phyloP scores from a whole-genome alignment of 169 alveolate genomes.

The Plasmodium relictum region DNA sequence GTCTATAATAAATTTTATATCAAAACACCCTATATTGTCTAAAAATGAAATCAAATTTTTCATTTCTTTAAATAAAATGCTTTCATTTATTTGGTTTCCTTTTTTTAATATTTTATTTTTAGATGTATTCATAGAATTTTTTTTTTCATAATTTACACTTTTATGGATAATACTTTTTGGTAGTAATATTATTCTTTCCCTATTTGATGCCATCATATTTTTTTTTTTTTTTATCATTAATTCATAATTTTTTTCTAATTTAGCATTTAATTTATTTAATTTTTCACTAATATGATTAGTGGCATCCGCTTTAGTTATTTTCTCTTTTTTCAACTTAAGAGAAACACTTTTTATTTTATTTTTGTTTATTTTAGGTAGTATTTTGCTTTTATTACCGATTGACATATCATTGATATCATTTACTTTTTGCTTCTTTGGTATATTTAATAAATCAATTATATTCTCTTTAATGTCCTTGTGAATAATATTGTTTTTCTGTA shows the following conservation, averaged over 20 bases:
- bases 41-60: conserved; percentile 55
- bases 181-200: not conserved
- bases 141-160: not conserved
- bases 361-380: not conserved
- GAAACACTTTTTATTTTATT: not conserved
- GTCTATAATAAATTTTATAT: conserved; percentile 60
- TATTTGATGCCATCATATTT: not conserved
- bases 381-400: not conserved
- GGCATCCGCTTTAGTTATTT: not conserved
- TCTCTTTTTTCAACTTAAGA: not conserved
- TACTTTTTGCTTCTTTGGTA: conserved; percentile 39
- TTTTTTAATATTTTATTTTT: conserved; percentile 1
- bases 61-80: conserved; percentile 33
- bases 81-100: conserved; percentile 29
- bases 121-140: not conserved
- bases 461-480: conserved; percentile 64
- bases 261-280: not conserved
- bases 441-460: conserved; percentile 41
- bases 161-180: not conserved
- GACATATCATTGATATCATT: not conserved
- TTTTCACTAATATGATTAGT: not conserved
- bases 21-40: conserved; percentile 71
- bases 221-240: not conserved
- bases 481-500: conserved; percentile 23
- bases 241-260: not conserved